Percentiles rank a stretch among this genome's conserved stretches.
These are phyloP conservation scores for Russula griseocarnosa DNA, from an alignment of 768 basidiomycete genomes.

Conservation along the genomic window DNA sequence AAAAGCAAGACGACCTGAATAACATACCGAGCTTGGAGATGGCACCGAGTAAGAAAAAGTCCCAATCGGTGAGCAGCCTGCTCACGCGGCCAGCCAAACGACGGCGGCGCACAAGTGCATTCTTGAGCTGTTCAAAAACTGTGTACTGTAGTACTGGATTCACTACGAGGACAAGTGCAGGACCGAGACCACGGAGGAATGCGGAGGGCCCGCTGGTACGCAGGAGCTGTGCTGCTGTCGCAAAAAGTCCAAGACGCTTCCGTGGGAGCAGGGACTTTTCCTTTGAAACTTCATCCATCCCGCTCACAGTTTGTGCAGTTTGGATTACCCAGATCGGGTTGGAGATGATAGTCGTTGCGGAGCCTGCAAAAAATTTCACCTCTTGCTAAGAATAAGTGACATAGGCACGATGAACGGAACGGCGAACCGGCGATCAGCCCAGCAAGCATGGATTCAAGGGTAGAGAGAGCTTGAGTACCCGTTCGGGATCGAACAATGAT, in stretches of 20 bases:
- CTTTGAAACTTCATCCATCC: conserved; percentile 36
- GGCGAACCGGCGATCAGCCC: conserved; percentile 77
- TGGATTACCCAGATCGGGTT: conserved; percentile 99
- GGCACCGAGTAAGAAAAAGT: conserved; percentile 94
- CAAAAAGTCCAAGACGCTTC: conserved; percentile 56
- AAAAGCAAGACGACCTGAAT: neutral
- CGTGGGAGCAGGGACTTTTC: conserved; percentile 32
- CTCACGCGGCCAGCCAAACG: conserved; percentile 44
- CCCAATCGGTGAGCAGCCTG: conserved; percentile 69
- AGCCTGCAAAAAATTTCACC: conserved; percentile 47
- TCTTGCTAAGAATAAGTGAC: conserved; percentile 2
- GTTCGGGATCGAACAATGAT: conserved; percentile 50
- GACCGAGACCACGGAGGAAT: conserved; percentile 90
- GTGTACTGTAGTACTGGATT: conserved; percentile 97
- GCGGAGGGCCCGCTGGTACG: conserved; percentile 72
- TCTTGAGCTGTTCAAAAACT: conserved; percentile 93
- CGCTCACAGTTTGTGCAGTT: conserved; percentile 77
- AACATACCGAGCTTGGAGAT: conserved; percentile 77
- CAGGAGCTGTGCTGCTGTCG: conserved; percentile 66
- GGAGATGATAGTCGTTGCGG: conserved; percentile 80
- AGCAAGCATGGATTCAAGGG: conserved; percentile 85
- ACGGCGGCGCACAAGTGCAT: conserved; percentile 62
- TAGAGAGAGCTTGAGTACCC: conserved; percentile 68
- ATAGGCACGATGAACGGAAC: neutral
- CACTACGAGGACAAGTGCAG: conserved; percentile 87